phyloP scores from a whole-genome alignment of 306 rosid species.

The Quercus suber region DNA sequence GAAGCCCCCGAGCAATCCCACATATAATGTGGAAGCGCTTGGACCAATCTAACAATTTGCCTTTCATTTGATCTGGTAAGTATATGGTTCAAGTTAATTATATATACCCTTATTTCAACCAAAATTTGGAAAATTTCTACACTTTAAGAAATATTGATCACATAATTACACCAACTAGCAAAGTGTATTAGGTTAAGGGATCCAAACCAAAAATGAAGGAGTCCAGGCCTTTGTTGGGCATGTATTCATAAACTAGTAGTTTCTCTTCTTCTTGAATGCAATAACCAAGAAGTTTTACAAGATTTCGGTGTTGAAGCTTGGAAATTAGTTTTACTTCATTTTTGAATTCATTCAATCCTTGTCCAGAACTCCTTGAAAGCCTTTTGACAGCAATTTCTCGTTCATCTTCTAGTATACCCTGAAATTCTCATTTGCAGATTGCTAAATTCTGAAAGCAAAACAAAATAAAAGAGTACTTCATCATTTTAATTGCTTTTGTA shows the following conservation, averaged over 20 bases:
- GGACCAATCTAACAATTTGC: slow-evolving; percentile 27
- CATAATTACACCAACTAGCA: not conserved
- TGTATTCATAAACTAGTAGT: slow-evolving; percentile 54
- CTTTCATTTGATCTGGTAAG: slow-evolving; percentile 28
- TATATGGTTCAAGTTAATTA: not conserved
- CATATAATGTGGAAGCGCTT: slow-evolving; percentile 44
- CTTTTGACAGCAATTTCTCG: slow-evolving; percentile 64
- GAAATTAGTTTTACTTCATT: slow-evolving; percentile 58
- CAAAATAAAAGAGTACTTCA: no score
- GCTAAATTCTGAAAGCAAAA: no score
- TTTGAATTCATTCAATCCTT: slow-evolving; percentile 56
- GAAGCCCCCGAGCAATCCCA: slow-evolving; percentile 48
- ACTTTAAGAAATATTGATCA: no score
- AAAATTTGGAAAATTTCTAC: not conserved
- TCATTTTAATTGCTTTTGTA: not conserved
- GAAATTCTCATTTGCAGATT: not conserved
- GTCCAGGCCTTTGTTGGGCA: slow-evolving; percentile 68
- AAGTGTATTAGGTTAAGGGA: not conserved
- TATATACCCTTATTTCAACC: not conserved
- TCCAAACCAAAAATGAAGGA: slow-evolving; percentile 54
- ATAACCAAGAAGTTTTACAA: slow-evolving; percentile 61
- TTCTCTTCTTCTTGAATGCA: slow-evolving; percentile 52
- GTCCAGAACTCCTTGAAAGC: slow-evolving; percentile 47
- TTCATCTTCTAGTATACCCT: slow-evolving; percentile 53
- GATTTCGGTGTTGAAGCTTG: slow-evolving; percentile 70